Evolutionary conservation across 2,329 filamentous ascomycete species (phyloP), one percentile per base, ranked within the genome.

Genomic region (Fusarium lyarnte): DNA sequence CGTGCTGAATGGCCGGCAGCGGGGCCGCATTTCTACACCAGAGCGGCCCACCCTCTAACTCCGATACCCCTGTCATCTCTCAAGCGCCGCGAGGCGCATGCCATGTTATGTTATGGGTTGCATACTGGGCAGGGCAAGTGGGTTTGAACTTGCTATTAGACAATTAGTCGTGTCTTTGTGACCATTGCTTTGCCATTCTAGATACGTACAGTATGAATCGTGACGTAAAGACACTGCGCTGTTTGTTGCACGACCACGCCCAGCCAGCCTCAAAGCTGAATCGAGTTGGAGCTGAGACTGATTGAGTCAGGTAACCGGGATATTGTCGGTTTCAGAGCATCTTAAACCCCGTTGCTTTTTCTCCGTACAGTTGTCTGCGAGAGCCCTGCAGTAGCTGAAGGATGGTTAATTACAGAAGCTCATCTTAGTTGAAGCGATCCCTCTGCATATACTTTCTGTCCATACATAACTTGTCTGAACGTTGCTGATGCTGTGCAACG

Each of bases 1-100:
- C 42, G 41, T 63, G 61, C 61, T 79, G 73, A 81, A 58, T 80
- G 79, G 80, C 60, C 73, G 68, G 63, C 31, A 29, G 52, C 55
- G 66, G 75, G 77, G 63, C 74, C 73, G 70, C 62, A 74, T 63
- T 70, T 62, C 55, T 57, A 25, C 43, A 39, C 63, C 39, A 60
- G 19, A 47, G 23, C 57, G 58, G 71, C 27, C 16, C 43, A 33
- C 10, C 35, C n/a, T 47, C 39, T 49, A 66, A 59, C 55, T 74
- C 66, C 71, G 70, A 73, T 69, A 62, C 72, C 73, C 73, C 71
- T 75, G 73, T 70, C 70, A 57, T 58, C 33, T 58, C 69, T 63
- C 68, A 61, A 72, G 73, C 73, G 68, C 73, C 66, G 51, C 57
- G 57, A 63, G 65, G 57, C 65, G 65, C 63, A 68, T 67, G 54